phyloP scores from a whole-genome alignment of 1,284 basidiomycete species.

The Ceratobasidium sp. region DNA sequence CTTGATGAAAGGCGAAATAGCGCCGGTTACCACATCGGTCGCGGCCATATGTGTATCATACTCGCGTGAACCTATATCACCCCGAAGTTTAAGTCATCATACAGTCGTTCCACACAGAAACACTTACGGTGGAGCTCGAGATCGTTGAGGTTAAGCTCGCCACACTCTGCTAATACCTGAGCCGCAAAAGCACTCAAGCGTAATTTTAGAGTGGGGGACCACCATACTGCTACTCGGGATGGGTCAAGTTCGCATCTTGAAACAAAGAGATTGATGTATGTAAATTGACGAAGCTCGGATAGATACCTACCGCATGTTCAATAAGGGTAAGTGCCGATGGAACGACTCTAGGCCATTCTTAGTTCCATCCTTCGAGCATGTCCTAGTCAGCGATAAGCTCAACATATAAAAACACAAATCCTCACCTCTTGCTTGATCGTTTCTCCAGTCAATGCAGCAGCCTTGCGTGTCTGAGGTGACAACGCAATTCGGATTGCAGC shows the following conservation, averaged over 20 bases:
- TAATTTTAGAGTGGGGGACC: constrained; percentile 67
- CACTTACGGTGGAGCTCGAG: constrained; percentile 66
- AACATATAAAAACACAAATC: background rate
- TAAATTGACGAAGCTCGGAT: background rate
- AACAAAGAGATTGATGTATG: background rate
- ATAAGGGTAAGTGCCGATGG: constrained; percentile 71
- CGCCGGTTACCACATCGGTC: constrained; percentile 63
- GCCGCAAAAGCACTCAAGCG: constrained; percentile 70
- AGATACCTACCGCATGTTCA: constrained; percentile 68
- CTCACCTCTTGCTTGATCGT: constrained; percentile 67
- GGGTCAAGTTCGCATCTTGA: constrained; percentile 69
- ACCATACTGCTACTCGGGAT: constrained; percentile 68
- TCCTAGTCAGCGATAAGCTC: background rate
- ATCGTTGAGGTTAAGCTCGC: constrained; percentile 61
- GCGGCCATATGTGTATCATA: constrained; percentile 63
- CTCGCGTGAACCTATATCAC: constrained; percentile 65
- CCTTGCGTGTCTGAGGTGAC: constrained; percentile 62
- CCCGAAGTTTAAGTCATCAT: background rate
- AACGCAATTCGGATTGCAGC: constrained; percentile 68
- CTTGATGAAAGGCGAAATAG: constrained; percentile 7
- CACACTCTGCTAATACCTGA: constrained; percentile 65
- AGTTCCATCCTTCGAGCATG: constrained; percentile 63
- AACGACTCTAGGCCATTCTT: constrained; percentile 67
- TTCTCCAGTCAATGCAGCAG: constrained; percentile 67
- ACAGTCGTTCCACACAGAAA: background rate